Evolutionary conservation across 1,139 yeast genomes (phyloP), one percentile per base, ranked within the genome.

Genomic region (Protomyces inundatus): DNA sequence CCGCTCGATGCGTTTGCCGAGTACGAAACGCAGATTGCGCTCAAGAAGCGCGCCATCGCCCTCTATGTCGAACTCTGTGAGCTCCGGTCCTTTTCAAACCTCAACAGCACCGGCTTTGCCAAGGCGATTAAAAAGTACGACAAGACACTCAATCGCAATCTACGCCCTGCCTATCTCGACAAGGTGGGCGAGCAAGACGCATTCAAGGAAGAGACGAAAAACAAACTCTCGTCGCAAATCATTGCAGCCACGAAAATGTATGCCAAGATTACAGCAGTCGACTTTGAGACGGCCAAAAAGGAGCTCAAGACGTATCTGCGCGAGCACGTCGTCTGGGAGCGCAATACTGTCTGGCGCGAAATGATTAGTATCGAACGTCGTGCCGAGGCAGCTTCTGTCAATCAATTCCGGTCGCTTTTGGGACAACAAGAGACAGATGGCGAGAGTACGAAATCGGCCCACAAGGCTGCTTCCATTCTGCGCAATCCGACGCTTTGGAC

Each of bases 331-430:
- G 96, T 90, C 16, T 91, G 96, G 95, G 97, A 90, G 75, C 82
- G 98, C 74, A 90, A 90, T 74, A 91, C 97, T 0, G 97, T 91
- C 33, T 91, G 98, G 98, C 86, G 93, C 72, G 97, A 91, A 73
- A 86, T 91, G 89, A 86, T 90, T 73, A 93, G 93, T 10, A 77
- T 90, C 71, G 97, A 91, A 74, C 55, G 66, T 3, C 37, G 82
- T 48, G 84, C 84, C 1, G 76, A 77, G 60, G 75, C 80, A 40
- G 77, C 74, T 3, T 71, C 56, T 34, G 62, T 58, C 53, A 58
- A 52, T 16, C 62, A 58, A 23, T 58, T 58, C 46, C 55, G 56
- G 48, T 55, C 54, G 7, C 46, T 51, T 6, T 39, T 53, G 50
- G 64, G 58, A 14, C 36, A 50, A 7, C 23, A 23, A 23, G 23